phyloP scores from a whole-genome alignment of 129 eudicot species.

The Saussurea involucrata region DNA sequence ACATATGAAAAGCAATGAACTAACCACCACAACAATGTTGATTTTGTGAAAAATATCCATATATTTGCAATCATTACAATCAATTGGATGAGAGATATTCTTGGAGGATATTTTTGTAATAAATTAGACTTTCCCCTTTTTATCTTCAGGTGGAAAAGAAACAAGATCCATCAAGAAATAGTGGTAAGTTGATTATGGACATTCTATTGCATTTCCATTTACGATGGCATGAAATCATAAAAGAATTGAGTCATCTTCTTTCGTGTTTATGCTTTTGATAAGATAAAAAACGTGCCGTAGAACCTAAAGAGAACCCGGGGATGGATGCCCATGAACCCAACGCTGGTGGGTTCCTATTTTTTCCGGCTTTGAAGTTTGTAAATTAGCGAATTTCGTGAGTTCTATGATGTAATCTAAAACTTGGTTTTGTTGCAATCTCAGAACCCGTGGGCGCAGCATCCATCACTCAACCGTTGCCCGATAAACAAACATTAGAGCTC shows the following conservation, averaged over 20 bases:
- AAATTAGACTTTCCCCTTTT: neutral
- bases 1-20: too few species aligned
- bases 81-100: neutral
- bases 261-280: slow-evolving; percentile 1
- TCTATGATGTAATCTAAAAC: neutral
- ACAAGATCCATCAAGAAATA: slow-evolving; percentile 29
- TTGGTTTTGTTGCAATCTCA: neutral
- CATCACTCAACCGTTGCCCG: slow-evolving; percentile 41
- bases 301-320: slow-evolving; percentile 23
- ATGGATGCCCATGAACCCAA: slow-evolving; percentile 14
- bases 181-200: slow-evolving; percentile 23
- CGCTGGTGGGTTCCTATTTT: slow-evolving; percentile 16
- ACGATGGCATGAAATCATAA: neutral
- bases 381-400: neutral
- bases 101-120: neutral
- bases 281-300: slow-evolving; percentile 5
- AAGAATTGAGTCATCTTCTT: neutral
- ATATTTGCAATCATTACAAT: neutral
- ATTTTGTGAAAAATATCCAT: too few species aligned
- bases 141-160: slow-evolving; percentile 47
- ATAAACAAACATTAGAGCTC: slow-evolving; percentile 57
- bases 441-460: slow-evolving; percentile 17
- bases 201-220: neutral
- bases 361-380: neutral
- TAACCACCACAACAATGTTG: too few species aligned